Conservation (phyloP, 2,329 filamentous ascomycete species). For the Leptodontidium sp. region DNA sequence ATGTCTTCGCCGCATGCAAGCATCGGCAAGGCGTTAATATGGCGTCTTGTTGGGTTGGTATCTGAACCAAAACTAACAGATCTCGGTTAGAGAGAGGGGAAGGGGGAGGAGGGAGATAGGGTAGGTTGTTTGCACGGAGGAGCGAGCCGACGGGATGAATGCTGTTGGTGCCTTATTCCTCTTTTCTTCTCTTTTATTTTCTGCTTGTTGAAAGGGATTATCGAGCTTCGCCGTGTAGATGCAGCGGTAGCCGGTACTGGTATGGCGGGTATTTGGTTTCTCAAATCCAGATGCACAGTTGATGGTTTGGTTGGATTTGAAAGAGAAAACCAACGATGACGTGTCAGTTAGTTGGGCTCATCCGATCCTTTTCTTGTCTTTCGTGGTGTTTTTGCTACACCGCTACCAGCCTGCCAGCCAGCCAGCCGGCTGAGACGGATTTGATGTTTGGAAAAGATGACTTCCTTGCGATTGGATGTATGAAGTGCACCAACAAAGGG, state of each 20-base stretch:
- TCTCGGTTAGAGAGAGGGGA: not conserved
- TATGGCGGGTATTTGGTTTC: not conserved
- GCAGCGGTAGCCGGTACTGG: not conserved
- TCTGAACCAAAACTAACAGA: not conserved
- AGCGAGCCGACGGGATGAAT: not conserved
- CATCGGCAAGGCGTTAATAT: slow-evolving; percentile 12
- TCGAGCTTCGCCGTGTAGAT: not conserved
- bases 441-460: not conserved
- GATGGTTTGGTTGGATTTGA: not conserved
- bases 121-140: not conserved
- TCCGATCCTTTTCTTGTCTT: not conserved
- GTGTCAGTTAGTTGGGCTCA: not conserved
- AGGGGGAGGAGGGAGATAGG: not conserved
- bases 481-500: no score
- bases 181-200: not conserved
- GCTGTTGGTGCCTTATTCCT: not conserved
- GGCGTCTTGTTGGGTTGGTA: not conserved
- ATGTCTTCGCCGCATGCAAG: not conserved
- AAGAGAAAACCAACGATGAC: not conserved
- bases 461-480: not conserved
- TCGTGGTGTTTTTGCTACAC: not conserved
- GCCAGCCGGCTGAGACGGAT: no score
- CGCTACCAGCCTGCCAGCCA: not conserved
- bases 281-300: not conserved
- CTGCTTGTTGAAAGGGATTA: not conserved